Conservation (phyloP, 2,329 filamentous ascomycete species). For the Ophiostoma tasmaniense region DNA sequence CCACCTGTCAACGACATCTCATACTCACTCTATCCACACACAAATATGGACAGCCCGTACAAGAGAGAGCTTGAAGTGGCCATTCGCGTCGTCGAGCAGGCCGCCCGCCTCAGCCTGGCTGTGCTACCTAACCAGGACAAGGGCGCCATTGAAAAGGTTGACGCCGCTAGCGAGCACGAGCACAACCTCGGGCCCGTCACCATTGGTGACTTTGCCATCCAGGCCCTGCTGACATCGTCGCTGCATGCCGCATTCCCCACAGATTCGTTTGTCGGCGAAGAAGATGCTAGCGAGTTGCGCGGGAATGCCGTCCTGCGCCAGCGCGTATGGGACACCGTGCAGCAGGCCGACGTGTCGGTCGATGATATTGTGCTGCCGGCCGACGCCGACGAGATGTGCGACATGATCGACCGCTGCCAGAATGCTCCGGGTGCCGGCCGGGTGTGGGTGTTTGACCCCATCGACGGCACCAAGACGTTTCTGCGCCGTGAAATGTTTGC, state of each 20-base stretch:
- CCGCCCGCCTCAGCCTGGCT: slow-evolving; percentile 41
- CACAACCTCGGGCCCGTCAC: slow-evolving; percentile 48
- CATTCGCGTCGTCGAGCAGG: slow-evolving; percentile 35
- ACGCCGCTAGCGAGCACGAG: slow-evolving; percentile 35
- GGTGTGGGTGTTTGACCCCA: slow-evolving; percentile 53
- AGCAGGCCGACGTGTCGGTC: slow-evolving; percentile 25
- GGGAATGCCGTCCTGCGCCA: slow-evolving; percentile 34
- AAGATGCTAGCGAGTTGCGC: slow-evolving; percentile 41
- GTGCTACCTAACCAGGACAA: slow-evolving; percentile 41
- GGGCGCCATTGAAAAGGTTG: slow-evolving; percentile 30
- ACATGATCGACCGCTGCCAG: slow-evolving; percentile 43
- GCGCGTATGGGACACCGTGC: slow-evolving; percentile 41
- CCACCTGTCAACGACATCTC: background rate
- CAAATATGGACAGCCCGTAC: slow-evolving; percentile 30
- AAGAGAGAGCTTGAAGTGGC: slow-evolving; percentile 36
- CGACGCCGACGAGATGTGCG: slow-evolving; percentile 39
- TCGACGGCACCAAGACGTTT: slow-evolving; percentile 52
- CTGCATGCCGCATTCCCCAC: slow-evolving; percentile 42
- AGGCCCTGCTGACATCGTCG: slow-evolving; percentile 45
- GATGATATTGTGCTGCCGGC: slow-evolving; percentile 26
- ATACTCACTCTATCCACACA: background rate
- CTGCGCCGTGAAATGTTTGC: slow-evolving; percentile 47
- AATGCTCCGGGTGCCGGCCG: slow-evolving; percentile 34
- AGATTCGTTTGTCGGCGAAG: slow-evolving; percentile 48
- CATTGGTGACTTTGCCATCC: slow-evolving; percentile 51